Evolutionary conservation across 805 yeast species (phyloP).

Genomic region (Blastobotrys muscicola): DNA sequence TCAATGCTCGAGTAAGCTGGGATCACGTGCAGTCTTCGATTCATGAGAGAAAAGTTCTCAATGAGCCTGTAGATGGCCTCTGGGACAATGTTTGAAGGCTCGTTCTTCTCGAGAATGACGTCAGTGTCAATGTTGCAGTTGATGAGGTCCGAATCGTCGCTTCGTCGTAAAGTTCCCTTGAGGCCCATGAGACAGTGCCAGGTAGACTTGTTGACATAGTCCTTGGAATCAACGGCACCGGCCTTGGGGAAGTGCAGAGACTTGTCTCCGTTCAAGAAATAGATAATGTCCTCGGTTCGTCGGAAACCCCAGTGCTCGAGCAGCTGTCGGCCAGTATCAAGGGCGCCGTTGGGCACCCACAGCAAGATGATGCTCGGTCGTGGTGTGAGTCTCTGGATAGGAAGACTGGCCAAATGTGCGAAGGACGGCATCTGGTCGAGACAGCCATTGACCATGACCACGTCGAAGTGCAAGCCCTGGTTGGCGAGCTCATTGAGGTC

Average conservation of each 20-base stretch:
- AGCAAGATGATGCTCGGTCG: constrained; percentile 80
- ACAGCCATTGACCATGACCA: constrained; percentile 84
- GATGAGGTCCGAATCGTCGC: constrained; percentile 73
- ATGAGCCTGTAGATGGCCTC: constrained; percentile 69
- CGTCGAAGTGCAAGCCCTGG: constrained; percentile 62
- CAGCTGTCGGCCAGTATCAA: constrained; percentile 45
- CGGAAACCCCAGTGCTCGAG: constrained; percentile 54
- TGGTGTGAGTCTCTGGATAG: constrained; percentile 63
- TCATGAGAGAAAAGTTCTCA: constrained; percentile 80
- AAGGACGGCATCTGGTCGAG: constrained; percentile 62
- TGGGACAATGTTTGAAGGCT: constrained; percentile 43
- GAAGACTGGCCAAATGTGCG: constrained; percentile 53
- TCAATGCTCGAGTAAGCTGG: constrained; percentile 58
- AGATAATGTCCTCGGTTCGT: constrained; percentile 82
- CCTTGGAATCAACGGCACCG: constrained; percentile 31
- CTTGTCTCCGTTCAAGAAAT: constrained; percentile 56
- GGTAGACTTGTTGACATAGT: constrained; percentile 50
- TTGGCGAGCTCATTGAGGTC: constrained; percentile 45
- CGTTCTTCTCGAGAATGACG: constrained; percentile 52
- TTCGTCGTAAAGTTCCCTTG: constrained; percentile 85
- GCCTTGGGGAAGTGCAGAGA: constrained; percentile 61
- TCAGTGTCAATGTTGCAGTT: constrained; percentile 93
- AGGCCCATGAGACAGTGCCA: constrained; percentile 99
- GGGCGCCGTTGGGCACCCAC: constrained; percentile 76
- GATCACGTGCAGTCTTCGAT: constrained; percentile 73